A percentile compares a stretch with the other conserved stretches of the same genome.
Conservation (phyloP, 495 filamentous ascomycete genomes). For the Hamigera avellanea region DNA sequence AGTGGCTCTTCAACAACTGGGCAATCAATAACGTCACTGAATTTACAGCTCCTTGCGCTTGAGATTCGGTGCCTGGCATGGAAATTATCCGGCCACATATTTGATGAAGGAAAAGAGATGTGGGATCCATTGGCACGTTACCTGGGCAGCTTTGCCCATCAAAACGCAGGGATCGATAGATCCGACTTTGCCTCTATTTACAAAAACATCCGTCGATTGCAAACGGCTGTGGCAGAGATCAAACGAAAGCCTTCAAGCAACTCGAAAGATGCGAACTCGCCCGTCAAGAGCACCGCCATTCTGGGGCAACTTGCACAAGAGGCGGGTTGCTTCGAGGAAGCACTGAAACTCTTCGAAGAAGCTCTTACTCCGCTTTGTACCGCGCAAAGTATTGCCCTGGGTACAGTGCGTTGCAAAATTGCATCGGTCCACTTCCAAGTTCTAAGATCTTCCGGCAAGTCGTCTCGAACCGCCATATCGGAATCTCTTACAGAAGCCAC, state of each 20-base stretch:
- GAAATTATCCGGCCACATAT: constrained; percentile 57
- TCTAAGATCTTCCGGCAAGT: constrained; percentile 16
- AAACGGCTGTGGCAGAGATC: constrained; percentile 17
- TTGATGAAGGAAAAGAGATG: constrained; percentile 57
- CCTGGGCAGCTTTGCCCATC: constrained; percentile 47
- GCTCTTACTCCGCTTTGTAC: constrained; percentile 19
- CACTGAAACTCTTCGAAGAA: constrained; percentile 26
- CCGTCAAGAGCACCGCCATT: constrained; percentile 21
- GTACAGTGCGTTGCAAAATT: constrained; percentile 32
- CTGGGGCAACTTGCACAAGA: constrained; percentile 36
- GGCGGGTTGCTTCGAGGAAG: constrained; percentile 31
- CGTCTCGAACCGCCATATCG: constrained; percentile 8
- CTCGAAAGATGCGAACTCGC: constrained; percentile 14
- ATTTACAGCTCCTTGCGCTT: constrained; percentile 57
- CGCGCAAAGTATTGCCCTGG: constrained; percentile 23
- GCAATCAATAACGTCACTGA: constrained; percentile 46
- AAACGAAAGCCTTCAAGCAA: constrained; percentile 15
- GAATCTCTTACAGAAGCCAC: constrained; percentile 21
- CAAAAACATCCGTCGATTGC: constrained; percentile 28
- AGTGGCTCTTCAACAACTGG: constrained; percentile 35
- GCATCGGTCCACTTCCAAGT: constrained; percentile 29
- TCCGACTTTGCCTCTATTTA: constrained; percentile 28
- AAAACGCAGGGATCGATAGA: constrained; percentile 30
- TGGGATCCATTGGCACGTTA: constrained; percentile 57
- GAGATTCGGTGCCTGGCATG: constrained; percentile 57